Evolutionary conservation across 2,329 filamentous ascomycete genomes (phyloP).

Genomic region (Ophiocordyceps camponoti-rufipedis): DNA sequence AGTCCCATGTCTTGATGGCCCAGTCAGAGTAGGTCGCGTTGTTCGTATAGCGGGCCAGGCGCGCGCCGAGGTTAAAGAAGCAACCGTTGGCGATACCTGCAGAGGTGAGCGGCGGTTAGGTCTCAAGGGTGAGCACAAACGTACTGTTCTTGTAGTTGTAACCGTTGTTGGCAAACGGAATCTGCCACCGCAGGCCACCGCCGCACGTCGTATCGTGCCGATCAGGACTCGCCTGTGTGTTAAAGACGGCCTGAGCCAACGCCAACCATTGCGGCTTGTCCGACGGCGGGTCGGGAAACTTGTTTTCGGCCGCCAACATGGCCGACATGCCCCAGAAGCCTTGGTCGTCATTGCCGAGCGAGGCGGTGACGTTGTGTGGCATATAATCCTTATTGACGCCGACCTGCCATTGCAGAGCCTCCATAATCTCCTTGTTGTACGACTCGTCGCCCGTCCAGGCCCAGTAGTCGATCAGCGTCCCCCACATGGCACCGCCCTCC

Average conservation of each 20-base stretch:
- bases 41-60: constrained; percentile 52
- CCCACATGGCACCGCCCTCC: constrained; percentile 53
- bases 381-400: constrained; percentile 40
- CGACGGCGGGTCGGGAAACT: constrained; percentile 38
- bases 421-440: constrained; percentile 40
- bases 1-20: constrained; percentile 44
- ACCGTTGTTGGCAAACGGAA: constrained; percentile 54
- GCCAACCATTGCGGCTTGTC: constrained; percentile 41
- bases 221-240: constrained; percentile 36
- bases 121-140: constrained; percentile 3
- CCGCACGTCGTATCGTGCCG: constrained; percentile 47
- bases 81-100: constrained; percentile 40
- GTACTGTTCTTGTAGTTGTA: constrained; percentile 57
- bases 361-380: constrained; percentile 38
- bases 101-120: too few species aligned
- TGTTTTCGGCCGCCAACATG: constrained; percentile 47
- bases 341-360: constrained; percentile 52
- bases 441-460: constrained; percentile 44
- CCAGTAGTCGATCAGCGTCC: constrained; percentile 53
- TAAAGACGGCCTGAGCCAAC: constrained; percentile 52
- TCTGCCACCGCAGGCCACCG: constrained; percentile 63
- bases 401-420: constrained; percentile 39
- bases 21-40: constrained; percentile 47
- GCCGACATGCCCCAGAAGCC: constrained; percentile 52
- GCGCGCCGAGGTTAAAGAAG: constrained; percentile 47